Evolutionary conservation across 768 basidiomycete genomes (phyloP), one percentile per base, ranked within the genome.

Genomic region (Harrya chromipes): DNA sequence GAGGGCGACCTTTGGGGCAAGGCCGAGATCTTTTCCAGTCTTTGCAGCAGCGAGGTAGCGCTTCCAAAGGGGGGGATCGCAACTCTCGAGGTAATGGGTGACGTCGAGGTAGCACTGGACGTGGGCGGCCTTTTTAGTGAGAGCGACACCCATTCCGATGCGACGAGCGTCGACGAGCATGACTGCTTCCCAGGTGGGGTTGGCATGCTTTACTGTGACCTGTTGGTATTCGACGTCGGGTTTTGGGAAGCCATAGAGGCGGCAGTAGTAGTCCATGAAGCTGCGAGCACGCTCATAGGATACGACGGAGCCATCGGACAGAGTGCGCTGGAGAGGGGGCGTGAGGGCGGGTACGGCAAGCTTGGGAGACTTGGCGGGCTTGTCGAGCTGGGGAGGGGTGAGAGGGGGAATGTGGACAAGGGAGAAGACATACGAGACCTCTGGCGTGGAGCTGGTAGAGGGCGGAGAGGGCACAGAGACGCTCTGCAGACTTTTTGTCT

Each of bases 231-330:
- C 74, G 52, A 95, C 69, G 42, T 88, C 85, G 3, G 91, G 90
- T 54, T 79, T 80, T 10, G 77, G 74, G 60, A 94, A 94, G 21
- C 73, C 72, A 64, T 83, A 97, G 31, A 82, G 76, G 39, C 83
- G 79, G 63, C 93, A 95, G 60, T 97, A 97, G 66, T 88, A 97
- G 55, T 94, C 94, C 86, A 97, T 94, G 73, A 97, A 97, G 52
- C 79, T 82, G 42, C 86, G 82, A 4, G 92, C 91, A 44, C 78
- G 78, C 44, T 90, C 88, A 43, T 84, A 84, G 7, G 71, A 72
- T 54, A 94, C 78, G 19, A 69, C 59, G 11, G 80, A 75, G 21
- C 83, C 82, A 59, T 92, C 86, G 3, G 83, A 80, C 11, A 94
- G 61, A 7, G 58, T 63, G 27, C 71, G 71, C 14, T 66, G 62